Percentiles rank a stretch among this genome's conserved stretches.
These are phyloP conservation scores for Xylaria sp. DNA, from an alignment of 2,329 filamentous ascomycete species.

Conservation along the genomic window DNA sequence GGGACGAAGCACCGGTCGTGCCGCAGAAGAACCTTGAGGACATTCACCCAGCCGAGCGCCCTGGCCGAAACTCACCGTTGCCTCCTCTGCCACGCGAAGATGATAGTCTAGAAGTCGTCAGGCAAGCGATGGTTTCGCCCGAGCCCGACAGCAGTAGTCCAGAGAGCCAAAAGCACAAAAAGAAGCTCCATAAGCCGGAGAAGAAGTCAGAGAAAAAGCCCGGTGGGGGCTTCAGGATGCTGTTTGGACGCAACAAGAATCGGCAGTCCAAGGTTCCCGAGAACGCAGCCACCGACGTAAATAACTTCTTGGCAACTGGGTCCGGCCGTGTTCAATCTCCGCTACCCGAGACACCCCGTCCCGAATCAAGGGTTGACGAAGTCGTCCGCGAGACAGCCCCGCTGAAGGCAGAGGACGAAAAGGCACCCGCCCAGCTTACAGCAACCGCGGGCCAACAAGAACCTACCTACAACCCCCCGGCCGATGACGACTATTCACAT, in stretches of 20 bases:
- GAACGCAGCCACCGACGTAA: slow-evolving; percentile 57
- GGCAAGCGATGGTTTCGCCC: slow-evolving; percentile 48
- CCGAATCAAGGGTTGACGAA: slow-evolving; percentile 34
- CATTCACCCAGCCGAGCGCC: slow-evolving; percentile 45
- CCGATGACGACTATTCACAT: slow-evolving; percentile 59
- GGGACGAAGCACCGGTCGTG: slow-evolving; percentile 31
- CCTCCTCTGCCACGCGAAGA: slow-evolving; percentile 48
- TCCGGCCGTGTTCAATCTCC: slow-evolving; percentile 39
- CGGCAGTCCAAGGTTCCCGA: slow-evolving; percentile 62
- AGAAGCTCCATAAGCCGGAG: slow-evolving; percentile 61
- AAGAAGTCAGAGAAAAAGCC: slow-evolving; percentile 45
- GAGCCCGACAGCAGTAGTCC: slow-evolving; percentile 51
- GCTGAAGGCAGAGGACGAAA: slow-evolving; percentile 32
- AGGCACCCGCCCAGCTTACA: slow-evolving; percentile 39
- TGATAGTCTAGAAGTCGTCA: slow-evolving; percentile 43
- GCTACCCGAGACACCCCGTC: slow-evolving; percentile 33
- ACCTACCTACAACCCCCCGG: slow-evolving; percentile 51
- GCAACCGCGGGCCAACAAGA: slow-evolving; percentile 36
- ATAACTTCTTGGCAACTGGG: slow-evolving; percentile 55
- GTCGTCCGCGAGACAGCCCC: slow-evolving; percentile 33
- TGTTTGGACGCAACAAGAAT: slow-evolving; percentile 69
- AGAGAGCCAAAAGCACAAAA: slow-evolving; percentile 53
- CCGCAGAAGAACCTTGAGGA: slow-evolving; percentile 48
- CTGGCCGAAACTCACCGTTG: slow-evolving; percentile 47
- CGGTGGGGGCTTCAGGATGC: slow-evolving; percentile 59